Evolutionary conservation across 306 rosid genomes (phyloP), one percentile per base, ranked within the genome.

Genomic region (Carpinus viminea): DNA sequence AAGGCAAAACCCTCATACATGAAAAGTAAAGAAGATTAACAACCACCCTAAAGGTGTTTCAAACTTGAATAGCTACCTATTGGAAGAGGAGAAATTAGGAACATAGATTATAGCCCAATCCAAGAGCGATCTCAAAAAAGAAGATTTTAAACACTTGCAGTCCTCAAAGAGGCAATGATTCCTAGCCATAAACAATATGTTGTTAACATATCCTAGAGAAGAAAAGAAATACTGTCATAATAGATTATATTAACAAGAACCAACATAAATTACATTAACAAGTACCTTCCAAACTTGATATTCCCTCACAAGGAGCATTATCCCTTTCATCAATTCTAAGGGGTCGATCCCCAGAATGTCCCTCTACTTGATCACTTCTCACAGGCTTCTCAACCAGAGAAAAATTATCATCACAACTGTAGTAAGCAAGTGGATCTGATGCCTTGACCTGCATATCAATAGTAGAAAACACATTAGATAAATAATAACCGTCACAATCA

Each of bases 331-430:
- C 78, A 68, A 36, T 81, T 80, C 70, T 76, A 82, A 76, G 71
- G 3, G 83, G 81, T 54, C 71, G 88, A 79, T 83, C 81, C 17
- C 4, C 85, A 72, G 74, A 52, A 79, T 17, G 65, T 57, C 31
- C 60, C 81, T 54, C 77, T 76, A 68, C 70, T 68, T 79, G 83
- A 64, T 73, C 85, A 75, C 74, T 81, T 80, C 80, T 74, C 13
- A 76, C 18, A 11, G 74, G 82, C 53, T 85, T 74, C 80, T 86
- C 86, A 34, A 74, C 80, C n/a, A 77, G 31, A 73, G 79, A 79
- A 78, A 86, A 75, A 68, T 83, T 79, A 79, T 94, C 98, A 62
- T 93, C 96, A 83, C 98, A 91, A 80, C 94, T 93, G 81, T 87
- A 88, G 85, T 89, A 95, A 66, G 90, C 85, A 88, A 46, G 81